Evolutionary conservation across 2,329 filamentous ascomycete species (phyloP).

Genomic region (Alternaria sp.): DNA sequence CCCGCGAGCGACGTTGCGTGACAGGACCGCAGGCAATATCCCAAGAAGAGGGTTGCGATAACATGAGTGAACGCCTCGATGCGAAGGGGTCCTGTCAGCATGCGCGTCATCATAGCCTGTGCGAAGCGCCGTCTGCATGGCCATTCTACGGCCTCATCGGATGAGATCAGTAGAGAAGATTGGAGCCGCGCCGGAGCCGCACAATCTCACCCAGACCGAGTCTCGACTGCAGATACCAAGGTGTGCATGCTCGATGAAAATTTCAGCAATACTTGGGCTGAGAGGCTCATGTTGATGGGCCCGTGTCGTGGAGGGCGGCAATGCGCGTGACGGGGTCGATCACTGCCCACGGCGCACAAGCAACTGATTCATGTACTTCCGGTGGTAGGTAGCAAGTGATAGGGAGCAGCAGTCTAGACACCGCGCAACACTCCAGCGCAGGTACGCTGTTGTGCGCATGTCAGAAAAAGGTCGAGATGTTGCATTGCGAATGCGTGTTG

Average conservation of each 20-base stretch:
- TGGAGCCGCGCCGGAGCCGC: background rate
- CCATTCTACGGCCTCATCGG: constrained; percentile 7
- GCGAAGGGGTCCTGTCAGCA: constrained; percentile 5
- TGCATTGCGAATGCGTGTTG: background rate
- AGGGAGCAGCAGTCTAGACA: background rate
- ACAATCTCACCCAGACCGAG: background rate
- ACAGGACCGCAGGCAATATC: constrained; percentile 6
- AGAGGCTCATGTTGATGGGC: background rate
- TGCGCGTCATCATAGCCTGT: background rate
- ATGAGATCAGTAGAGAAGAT: background rate
- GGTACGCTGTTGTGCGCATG: background rate
- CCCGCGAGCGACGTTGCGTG: constrained; percentile 8
- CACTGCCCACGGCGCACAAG: background rate
- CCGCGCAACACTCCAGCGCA: background rate
- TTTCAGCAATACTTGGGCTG: background rate
- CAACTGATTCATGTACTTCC: background rate
- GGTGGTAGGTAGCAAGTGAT: background rate
- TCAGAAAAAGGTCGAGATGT: background rate
- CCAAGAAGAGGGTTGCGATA: constrained; percentile 3
- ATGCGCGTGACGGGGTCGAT: constrained; percentile 1
- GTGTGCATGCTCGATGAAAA: background rate
- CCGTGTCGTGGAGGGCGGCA: background rate
- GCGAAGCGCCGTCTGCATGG: constrained; percentile 3
- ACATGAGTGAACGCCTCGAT: background rate
- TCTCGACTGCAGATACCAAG: background rate